These are phyloP conservation scores for Cordyceps pruinosa DNA, from an alignment of 2,329 filamentous ascomycete species.

Conservation along the genomic window DNA sequence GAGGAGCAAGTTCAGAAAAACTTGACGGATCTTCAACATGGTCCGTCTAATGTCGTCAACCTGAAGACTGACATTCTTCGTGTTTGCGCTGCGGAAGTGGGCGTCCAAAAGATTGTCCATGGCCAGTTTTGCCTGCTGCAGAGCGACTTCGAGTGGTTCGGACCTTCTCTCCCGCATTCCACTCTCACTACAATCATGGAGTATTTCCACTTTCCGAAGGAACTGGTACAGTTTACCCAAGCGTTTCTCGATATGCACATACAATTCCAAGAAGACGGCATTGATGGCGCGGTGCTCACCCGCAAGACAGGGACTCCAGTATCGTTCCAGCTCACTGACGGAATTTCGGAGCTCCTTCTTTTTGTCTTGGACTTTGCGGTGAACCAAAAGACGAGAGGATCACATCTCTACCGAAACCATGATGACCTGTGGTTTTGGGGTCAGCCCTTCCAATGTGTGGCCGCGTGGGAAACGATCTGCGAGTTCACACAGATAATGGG, in stretches of 20 bases:
- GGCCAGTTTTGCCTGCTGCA: slow-evolving; percentile 32
- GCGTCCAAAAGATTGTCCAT: slow-evolving; percentile 1
- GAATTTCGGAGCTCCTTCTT: slow-evolving; percentile 50
- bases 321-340: slow-evolving; percentile 46
- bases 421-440: slow-evolving; percentile 63
- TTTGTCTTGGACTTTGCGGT: slow-evolving; percentile 58
- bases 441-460: slow-evolving; percentile 36
- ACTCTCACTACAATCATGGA: slow-evolving; percentile 47
- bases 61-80: slow-evolving; percentile 10
- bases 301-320: slow-evolving; percentile 50
- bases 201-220: slow-evolving; percentile 46
- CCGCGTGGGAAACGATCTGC: slow-evolving; percentile 46
- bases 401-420: slow-evolving; percentile 50
- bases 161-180: slow-evolving; percentile 48
- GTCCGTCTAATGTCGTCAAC: not conserved
- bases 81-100: slow-evolving; percentile 9
- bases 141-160: slow-evolving; percentile 53
- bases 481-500: slow-evolving; percentile 46
- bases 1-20: slow-evolving; percentile 23
- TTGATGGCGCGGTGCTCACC: not conserved
- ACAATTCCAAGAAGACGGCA: slow-evolving; percentile 8
- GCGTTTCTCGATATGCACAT: slow-evolving; percentile 33
- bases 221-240: slow-evolving; percentile 10
- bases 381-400: slow-evolving; percentile 46
- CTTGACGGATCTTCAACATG: not conserved